Percentiles rank a stretch among this genome's conserved stretches.
phyloP scores from a whole-genome alignment of 345 rosid species.

The Eucalyptus viminalis region DNA sequence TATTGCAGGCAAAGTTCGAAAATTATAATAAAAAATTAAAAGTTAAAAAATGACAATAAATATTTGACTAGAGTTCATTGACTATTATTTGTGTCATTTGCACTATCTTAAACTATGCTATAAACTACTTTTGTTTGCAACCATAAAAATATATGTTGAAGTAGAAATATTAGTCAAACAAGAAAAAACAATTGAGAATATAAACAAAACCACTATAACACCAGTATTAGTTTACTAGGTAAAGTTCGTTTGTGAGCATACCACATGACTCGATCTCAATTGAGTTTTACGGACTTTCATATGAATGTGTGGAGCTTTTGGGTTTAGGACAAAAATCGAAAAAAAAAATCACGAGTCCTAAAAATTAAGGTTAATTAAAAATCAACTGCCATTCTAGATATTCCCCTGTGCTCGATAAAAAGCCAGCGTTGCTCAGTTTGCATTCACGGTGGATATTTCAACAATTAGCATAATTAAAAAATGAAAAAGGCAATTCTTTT shows the following conservation, averaged over 20 bases:
- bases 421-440: not conserved
- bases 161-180: not conserved
- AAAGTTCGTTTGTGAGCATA: not conserved
- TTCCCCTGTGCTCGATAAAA: too few relatives aligned
- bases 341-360: not conserved
- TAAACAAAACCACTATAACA: not conserved
- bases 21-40: too few relatives aligned
- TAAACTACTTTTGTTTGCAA: not conserved
- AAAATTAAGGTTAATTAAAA: too few relatives aligned
- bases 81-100: not conserved
- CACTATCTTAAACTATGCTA: too few relatives aligned
- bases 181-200: too few relatives aligned
- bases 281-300: not conserved
- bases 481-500: not conserved
- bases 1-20: rapidly evolving
- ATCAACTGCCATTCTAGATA: not conserved
- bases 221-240: not conserved
- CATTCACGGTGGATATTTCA: not conserved
- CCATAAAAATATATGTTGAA: not conserved
- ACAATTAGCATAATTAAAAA: not conserved
- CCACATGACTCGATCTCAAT: not conserved
- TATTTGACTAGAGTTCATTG: too few relatives aligned
- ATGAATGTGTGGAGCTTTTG: not conserved
- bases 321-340: not conserved
- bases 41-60: too few relatives aligned